Evolutionary conservation across 805 yeast species (phyloP), one percentile per base, ranked within the genome.

Genomic region (Cyberlindnera saturnus): DNA sequence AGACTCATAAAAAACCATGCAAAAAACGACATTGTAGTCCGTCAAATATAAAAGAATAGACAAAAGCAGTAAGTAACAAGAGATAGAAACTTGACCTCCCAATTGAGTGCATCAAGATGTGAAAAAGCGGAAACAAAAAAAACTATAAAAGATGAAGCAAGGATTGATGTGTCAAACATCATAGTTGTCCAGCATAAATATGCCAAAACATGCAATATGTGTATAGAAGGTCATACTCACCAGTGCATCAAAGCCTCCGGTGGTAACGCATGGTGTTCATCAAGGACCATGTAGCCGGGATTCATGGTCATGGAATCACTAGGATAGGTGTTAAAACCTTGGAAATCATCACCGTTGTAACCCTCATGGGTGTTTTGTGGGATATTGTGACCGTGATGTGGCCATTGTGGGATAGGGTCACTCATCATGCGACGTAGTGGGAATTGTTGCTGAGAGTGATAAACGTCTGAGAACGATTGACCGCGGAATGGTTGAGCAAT

Each of bases 271-370:
- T 40, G 45, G 10, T 45, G 46, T 17, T 50, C 48, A 10, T 50
- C 53, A 40, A 52, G 35, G 15, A 45, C 48, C 32, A 51, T 46
- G 36, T 40, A 51, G 4, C 52, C 55, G 1, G 55, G 53, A 34
- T 47, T 49, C 44, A 45, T 39, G 32, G 38, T 44, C 30, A 40
- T 14, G 5, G 26, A 19, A 26, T 38, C 33, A 10, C 38, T 32
- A 17, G 45, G 40, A 34, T 41, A 38, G 3, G 43, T 32, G 18
- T 43, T 43, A 40, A 45, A 47, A 9, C 53, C 52, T 36, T 50
- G 50, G 40, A 50, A 48, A 35, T 48, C 52, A 37, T 52, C 56
- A n/a, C 47, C 39, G 43, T 50, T 48, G 46, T 45, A 50, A 4
- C 49, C 50, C 32, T 50, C 52, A 9, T 42, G 45, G n/a, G 40